Conservation (phyloP, 2,329 filamentous ascomycete species). For the Tothia fuscella region DNA sequence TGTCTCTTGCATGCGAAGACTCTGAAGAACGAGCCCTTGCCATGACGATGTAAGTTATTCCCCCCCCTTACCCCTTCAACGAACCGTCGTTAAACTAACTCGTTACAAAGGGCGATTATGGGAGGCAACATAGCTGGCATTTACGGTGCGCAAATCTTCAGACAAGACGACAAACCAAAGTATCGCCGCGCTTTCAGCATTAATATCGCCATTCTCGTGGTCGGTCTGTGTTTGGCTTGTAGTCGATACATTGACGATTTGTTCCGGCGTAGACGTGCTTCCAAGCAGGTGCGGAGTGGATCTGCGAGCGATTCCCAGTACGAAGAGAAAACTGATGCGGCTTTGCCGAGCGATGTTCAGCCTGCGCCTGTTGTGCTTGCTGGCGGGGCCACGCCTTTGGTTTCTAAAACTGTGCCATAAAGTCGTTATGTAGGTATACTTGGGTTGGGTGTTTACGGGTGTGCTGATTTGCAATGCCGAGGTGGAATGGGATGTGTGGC, state of each 20-base stretch:
- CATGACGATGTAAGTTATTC: slow-evolving; percentile 40
- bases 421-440: too few relatives aligned
- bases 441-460: too few relatives aligned
- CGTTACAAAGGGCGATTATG: too few relatives aligned
- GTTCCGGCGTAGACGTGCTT: neutral
- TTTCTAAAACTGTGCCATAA: too few relatives aligned
- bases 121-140: slow-evolving; percentile 50
- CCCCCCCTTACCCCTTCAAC: slow-evolving; percentile 2
- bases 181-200: slow-evolving; percentile 41
- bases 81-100: neutral
- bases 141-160: slow-evolving; percentile 50
- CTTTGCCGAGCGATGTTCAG: too few relatives aligned
- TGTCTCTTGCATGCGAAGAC: slow-evolving; percentile 43
- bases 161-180: slow-evolving; percentile 37
- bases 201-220: slow-evolving; percentile 31
- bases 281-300: neutral
- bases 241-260: slow-evolving; percentile 34
- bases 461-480: too few relatives aligned
- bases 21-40: slow-evolving; percentile 47
- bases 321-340: too few relatives aligned
- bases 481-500: too few relatives aligned
- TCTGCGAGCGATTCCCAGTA: neutral
- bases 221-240: slow-evolving; percentile 32
- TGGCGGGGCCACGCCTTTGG: too few relatives aligned
- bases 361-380: too few relatives aligned